Conservation (phyloP, 2,329 filamentous ascomycete species). For the Helotiales sp. region DNA sequence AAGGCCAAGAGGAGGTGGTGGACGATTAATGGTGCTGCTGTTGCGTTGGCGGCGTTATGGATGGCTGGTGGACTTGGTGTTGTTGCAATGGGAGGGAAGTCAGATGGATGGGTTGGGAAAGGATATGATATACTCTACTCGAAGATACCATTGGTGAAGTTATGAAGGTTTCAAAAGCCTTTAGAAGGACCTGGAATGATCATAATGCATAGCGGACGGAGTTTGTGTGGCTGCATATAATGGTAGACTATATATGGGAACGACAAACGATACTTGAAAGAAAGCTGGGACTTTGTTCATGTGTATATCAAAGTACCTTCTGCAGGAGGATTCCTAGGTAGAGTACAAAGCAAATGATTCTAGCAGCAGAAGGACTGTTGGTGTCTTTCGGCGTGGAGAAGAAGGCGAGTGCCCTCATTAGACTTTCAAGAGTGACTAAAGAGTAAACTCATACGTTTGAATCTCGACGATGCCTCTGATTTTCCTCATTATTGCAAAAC, state of each 20-base stretch:
- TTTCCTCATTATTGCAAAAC: too few relatives aligned
- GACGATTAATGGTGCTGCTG: slow-evolving; percentile 65
- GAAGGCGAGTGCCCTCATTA: too few relatives aligned
- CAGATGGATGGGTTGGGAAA: slow-evolving; percentile 75
- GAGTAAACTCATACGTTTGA: too few relatives aligned
- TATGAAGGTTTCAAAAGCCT: slow-evolving; percentile 30
- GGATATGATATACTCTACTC: slow-evolving; percentile 62
- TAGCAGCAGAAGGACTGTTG: too few relatives aligned
- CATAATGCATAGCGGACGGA: background rate
- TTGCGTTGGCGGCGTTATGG: slow-evolving; percentile 67
- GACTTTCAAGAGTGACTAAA: too few relatives aligned
- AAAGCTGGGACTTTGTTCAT: too few relatives aligned
- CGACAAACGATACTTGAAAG: background rate
- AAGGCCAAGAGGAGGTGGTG: slow-evolving; percentile 67
- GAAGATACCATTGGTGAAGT: slow-evolving; percentile 56
- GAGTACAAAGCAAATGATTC: too few relatives aligned
- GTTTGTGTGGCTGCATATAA: background rate
- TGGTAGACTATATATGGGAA: background rate
- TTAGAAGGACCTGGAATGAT: background rate
- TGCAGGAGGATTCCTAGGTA: too few relatives aligned
- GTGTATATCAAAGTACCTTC: too few relatives aligned
- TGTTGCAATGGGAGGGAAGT: slow-evolving; percentile 69
- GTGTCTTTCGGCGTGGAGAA: too few relatives aligned
- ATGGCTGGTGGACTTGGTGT: slow-evolving; percentile 77
- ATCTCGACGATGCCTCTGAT: too few relatives aligned